A percentile compares a stretch with the other conserved stretches of the same genome.
Evolutionary conservation across 257 asterid species (phyloP).

Genomic region (Phtheirospermum japonicum): DNA sequence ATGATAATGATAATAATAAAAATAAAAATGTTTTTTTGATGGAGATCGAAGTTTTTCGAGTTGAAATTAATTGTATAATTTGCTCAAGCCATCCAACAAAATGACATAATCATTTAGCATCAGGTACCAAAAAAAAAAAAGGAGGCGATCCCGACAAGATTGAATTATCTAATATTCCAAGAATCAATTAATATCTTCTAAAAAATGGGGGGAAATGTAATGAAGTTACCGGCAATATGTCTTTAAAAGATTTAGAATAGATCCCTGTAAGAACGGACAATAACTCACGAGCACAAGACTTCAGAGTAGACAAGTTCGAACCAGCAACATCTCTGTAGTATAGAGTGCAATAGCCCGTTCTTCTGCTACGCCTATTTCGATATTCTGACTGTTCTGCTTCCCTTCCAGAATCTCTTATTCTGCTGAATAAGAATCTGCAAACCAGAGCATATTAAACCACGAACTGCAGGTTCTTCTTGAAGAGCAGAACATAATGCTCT

Average conservation of each 20-base stretch:
- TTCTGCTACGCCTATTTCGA: conserved; percentile 45
- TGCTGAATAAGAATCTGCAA: conserved; percentile 84
- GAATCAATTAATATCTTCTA: background rate
- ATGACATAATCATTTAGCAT: too few relatives aligned
- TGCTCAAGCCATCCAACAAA: too few relatives aligned
- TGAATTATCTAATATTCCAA: background rate
- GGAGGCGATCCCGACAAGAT: conserved; percentile 1
- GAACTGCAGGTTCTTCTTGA: conserved; percentile 58
- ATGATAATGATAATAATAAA: too few relatives aligned
- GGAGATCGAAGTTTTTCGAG: too few relatives aligned
- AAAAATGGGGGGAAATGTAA: background rate
- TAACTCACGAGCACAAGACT: conserved; percentile 52
- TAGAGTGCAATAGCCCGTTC: conserved; percentile 55
- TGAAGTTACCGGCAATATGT: conserved; percentile 58
- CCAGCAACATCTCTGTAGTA: conserved; percentile 47
- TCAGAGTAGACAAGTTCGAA: conserved; percentile 59
- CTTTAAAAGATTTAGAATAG: conserved; percentile 58
- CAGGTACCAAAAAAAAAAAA: too few relatives aligned
- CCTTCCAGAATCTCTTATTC: conserved; percentile 63
- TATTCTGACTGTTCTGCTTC: conserved; percentile 32
- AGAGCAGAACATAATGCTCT: conserved; percentile 59
- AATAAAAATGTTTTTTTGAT: too few relatives aligned
- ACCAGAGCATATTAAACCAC: conserved; percentile 80
- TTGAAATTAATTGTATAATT: too few relatives aligned
- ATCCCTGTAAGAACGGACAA: conserved; percentile 56